Conservation (phyloP, 2,329 filamentous ascomycete species). For the Fusarium oxysporum region DNA sequence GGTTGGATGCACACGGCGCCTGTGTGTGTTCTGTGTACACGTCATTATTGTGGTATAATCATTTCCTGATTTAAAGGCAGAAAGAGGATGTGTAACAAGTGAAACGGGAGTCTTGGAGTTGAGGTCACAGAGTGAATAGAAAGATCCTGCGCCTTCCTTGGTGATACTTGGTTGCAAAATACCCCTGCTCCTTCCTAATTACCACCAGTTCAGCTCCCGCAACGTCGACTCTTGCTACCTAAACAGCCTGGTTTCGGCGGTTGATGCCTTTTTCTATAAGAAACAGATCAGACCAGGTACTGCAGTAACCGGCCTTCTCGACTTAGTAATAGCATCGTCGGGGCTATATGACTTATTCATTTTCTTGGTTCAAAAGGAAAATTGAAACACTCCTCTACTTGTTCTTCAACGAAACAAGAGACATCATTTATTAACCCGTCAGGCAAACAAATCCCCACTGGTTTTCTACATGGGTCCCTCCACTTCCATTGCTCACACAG, state of each 20-base stretch:
- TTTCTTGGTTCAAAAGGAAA: neutral
- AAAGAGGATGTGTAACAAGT: neutral
- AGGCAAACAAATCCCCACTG: conserved; percentile 13
- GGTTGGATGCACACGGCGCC: conserved; percentile 23
- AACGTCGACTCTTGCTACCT: conserved; percentile 2
- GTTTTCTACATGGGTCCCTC: conserved; percentile 18
- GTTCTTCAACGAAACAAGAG: neutral
- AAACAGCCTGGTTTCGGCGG: neutral
- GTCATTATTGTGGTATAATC: neutral
- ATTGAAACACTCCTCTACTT: neutral
- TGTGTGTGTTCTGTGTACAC: neutral
- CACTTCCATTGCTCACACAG: neutral
- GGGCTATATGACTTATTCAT: neutral
- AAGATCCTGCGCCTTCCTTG: neutral
- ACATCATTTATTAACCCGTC: neutral
- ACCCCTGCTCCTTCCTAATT: conserved; percentile 11
- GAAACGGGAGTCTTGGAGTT: neutral
- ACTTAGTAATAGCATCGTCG: neutral
- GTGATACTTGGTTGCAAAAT: neutral
- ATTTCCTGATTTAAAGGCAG: neutral
- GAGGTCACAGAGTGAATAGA: neutral
- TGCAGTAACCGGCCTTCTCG: neutral
- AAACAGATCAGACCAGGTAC: neutral
- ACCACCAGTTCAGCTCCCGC: conserved; percentile 10
- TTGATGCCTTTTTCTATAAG: neutral